Evolutionary conservation across 139 green algal genomes (phyloP), one percentile per base, ranked within the genome.

Genomic region (Spirogloea muscicola): DNA sequence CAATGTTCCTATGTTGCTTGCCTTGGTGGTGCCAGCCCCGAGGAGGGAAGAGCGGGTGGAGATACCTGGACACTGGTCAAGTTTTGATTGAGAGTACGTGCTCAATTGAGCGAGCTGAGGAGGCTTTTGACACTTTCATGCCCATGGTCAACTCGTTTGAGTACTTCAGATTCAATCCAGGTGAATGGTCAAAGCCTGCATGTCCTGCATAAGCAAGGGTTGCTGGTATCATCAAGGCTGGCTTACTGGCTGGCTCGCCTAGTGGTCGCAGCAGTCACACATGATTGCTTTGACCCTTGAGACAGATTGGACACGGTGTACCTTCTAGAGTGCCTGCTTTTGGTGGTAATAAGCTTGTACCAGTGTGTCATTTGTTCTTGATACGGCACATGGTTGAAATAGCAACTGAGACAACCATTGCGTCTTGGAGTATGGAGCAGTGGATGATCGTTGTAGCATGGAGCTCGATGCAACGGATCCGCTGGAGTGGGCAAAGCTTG

Each of bases 401-500:
- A n/a, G n/a, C n/a, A n/a, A n/a, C n/a, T n/a, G n/a, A n/a, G n/a
- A n/a, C n/a, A n/a, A n/a, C n/a, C n/a, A n/a, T n/a, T n/a, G n/a
- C 21, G 46, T 55, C 46, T 31, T 55, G 57, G 13, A 42, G 13
- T 65, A 18, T 62, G 10, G 36, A 34, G 61, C 63, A 81, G 73
- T 81, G 36, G 73, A 81, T 38, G 73, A 81, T 18, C 49, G 65
- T 4, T 77, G 73, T 48, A 38, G 38, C 18, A 81, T 81, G 63
- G 73, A 81, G 25, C 74, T 81, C 34, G 74, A 81, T 16, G 73
- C 77, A 3, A 81, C 65, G 10, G 74, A 81, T 64, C 65, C 74
- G 16, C 46, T 44, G 46, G 55, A 44, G 27, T 81, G 74, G 74
- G 39, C 68, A 7, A 67, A 42, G n/a, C 57, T 82, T 1, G 68